These are phyloP conservation scores for Tulasnella sp. DNA, from an alignment of 768 basidiomycete genomes.

Conservation along the genomic window DNA sequence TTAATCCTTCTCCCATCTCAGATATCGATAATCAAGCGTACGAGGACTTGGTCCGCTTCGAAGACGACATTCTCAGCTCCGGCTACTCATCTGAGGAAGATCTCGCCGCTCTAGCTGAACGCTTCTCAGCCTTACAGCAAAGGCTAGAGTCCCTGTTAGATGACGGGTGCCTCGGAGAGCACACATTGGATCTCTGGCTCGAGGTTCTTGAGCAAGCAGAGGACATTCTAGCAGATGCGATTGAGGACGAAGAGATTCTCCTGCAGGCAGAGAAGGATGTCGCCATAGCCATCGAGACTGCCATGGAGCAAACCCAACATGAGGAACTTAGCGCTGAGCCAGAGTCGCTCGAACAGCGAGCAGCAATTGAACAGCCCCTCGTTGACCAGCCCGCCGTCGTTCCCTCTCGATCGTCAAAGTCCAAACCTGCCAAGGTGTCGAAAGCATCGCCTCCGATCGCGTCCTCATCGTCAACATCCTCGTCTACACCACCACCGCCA, in stretches of 20 bases:
- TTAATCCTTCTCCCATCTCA: not conserved
- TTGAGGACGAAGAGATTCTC: not conserved
- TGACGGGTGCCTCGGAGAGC: not conserved
- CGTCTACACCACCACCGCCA: not conserved
- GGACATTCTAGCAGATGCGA: not conserved
- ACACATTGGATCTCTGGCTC: not conserved
- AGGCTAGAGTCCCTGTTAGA: not conserved
- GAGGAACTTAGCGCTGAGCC: too few relatives aligned
- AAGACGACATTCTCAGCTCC: constrained; percentile 3
- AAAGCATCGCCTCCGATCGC: not conserved
- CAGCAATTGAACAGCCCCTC: too few relatives aligned
- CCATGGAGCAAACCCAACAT: too few relatives aligned
- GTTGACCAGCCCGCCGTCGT: not conserved
- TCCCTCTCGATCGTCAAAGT: not conserved
- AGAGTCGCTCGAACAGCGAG: too few relatives aligned
- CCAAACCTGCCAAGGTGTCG: not conserved
- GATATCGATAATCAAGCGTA: not conserved
- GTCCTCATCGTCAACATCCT: not conserved
- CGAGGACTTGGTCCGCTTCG: constrained; percentile 1
- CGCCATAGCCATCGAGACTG: too few relatives aligned
- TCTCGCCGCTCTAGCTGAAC: not conserved
- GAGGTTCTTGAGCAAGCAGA: not conserved
- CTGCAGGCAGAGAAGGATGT: too few relatives aligned
- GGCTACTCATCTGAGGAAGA: not conserved
- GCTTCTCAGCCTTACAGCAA: not conserved